Evolutionary conservation across 345 rosid species (phyloP), one percentile per base, ranked within the genome.

Genomic region (Acer campestre): DNA sequence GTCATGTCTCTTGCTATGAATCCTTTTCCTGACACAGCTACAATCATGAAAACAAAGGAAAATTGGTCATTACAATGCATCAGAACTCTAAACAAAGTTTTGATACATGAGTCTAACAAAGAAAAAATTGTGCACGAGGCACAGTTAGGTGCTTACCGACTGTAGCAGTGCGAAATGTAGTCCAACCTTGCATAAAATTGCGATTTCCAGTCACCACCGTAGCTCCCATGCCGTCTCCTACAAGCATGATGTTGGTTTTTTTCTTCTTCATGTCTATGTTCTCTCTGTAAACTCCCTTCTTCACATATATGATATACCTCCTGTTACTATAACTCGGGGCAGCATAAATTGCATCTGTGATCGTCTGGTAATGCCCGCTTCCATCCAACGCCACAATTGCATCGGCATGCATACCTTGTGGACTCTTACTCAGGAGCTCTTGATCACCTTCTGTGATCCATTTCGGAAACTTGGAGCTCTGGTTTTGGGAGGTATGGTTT

Each of bases 151-250:
- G 76, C 86, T 79, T 69, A 95, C 99, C 99, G 20, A 92, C 91
- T 2, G 98, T 95, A 46, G 99, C 97, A 40, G 99, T 93, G 82
- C 99, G 84, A 71, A 95, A 95, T 27, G 98, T 95, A 13, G 99
- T 95, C 92, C 94, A 93, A 31, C 99, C 98, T 81, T 95, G 98
- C 86, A 78, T 71, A 80, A 93, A 91, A 82, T 93, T 91, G 75
- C 96, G 86, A 69, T 84, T 85, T 42, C 93, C 91, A 38, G 97
- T 87, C 46, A 95, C 84, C 4, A 90, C 44, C 0, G 98, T 92
- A 67, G 82, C 85, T 75, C 96, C 92, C 53, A 86, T 87, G 61
- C 96, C 99, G 68, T 92, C 98, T 31, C 99, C 98, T 0, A 95
- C 78, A 25, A 95, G 82, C 90, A 91, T 89, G 7, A 92, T 89